A percentile compares a stretch with the other conserved stretches of the same genome.
Evolutionary conservation across 1,139 yeast species (phyloP).

Genomic region (Hemisphaericaspora subhashii): DNA sequence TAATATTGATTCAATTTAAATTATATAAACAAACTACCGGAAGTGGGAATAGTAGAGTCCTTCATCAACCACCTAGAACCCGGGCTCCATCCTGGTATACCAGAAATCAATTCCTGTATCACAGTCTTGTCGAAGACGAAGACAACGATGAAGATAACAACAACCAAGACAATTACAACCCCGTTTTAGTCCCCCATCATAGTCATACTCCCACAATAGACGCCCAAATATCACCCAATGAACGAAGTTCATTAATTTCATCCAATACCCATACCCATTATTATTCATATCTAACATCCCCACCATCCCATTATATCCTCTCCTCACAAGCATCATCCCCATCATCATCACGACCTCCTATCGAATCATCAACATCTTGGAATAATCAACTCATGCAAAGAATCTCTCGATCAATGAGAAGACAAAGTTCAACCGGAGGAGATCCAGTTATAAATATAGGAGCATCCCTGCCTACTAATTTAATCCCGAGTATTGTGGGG

Average conservation of each 20-base stretch:
- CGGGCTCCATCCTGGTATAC: constrained; percentile 41
- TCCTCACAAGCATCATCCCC: constrained; percentile 2
- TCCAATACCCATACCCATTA: no score
- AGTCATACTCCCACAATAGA: background rate
- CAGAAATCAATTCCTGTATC: constrained; percentile 17
- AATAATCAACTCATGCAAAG: background rate
- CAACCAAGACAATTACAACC: constrained; percentile 2
- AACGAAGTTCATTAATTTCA: background rate
- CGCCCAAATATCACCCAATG: background rate
- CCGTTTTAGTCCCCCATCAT: background rate
- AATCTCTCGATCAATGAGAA: constrained; percentile 1
- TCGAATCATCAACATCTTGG: background rate
- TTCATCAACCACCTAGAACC: constrained; percentile 13
- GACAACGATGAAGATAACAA: constrained; percentile 10
- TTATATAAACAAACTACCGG: constrained; percentile 15
- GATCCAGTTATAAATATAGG: background rate
- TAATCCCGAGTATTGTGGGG: constrained; percentile 44
- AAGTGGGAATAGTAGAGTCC: background rate
- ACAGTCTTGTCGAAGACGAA: constrained; percentile 16
- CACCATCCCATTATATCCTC: constrained; percentile 9
- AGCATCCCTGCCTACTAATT: constrained; percentile 27
- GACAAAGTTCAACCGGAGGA: constrained; percentile 1
- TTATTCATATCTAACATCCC: constrained; percentile 8
- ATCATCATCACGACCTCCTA: background rate
- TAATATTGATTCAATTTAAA: constrained; percentile 32